These are phyloP conservation scores for Starmerella asiatica DNA, from an alignment of 805 yeast species.

Conservation along the genomic window DNA sequence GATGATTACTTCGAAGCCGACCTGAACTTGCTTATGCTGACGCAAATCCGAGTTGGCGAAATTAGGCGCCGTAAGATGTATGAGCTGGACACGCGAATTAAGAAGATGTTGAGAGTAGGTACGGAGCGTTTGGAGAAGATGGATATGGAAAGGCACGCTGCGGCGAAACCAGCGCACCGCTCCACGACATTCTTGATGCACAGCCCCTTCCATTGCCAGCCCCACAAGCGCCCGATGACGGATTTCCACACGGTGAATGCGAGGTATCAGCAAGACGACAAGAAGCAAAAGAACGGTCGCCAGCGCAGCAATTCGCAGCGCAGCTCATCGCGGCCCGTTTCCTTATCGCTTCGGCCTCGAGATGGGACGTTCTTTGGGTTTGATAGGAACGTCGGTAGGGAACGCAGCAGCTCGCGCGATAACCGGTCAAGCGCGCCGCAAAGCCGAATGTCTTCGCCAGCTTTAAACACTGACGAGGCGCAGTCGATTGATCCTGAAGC, in stretches of 20 bases:
- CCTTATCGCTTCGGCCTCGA: neutral
- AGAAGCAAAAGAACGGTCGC: neutral
- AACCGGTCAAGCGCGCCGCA: neutral
- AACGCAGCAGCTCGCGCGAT: neutral
- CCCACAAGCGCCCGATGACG: neutral
- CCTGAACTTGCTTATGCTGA: slow-evolving; percentile 47
- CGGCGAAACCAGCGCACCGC: neutral
- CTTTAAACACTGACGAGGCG: too few relatives aligned
- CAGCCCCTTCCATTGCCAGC: neutral
- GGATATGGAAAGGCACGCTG: neutral
- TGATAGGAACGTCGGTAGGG: neutral
- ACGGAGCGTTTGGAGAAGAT: neutral
- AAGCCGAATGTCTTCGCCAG: too few relatives aligned
- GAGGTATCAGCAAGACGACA: too few relatives aligned
- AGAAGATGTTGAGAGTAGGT: slow-evolving; percentile 9
- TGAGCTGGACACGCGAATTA: slow-evolving; percentile 12
- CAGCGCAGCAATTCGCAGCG: neutral
- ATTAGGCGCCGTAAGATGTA: slow-evolving; percentile 9
- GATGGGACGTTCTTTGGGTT: neutral
- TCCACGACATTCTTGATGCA: neutral
- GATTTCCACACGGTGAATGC: neutral
- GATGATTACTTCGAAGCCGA: slow-evolving; percentile 85
- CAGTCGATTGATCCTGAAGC: neutral
- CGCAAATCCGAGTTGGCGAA: slow-evolving; percentile 35
- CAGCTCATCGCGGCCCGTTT: neutral